phyloP scores from a whole-genome alignment of 352 stramenopile genomes.

The Blastocystis sp. region DNA sequence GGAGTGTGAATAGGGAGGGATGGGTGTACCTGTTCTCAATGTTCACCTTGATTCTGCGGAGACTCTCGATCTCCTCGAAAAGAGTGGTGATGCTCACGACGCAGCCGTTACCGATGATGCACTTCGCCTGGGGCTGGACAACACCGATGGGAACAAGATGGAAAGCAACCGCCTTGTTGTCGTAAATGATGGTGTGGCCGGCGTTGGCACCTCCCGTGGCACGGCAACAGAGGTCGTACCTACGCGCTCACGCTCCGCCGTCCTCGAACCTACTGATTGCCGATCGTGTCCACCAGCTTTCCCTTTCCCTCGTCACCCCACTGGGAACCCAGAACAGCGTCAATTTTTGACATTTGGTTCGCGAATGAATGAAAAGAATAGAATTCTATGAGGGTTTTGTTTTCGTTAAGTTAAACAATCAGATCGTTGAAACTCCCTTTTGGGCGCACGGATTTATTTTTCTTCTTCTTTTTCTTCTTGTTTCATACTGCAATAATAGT shows the following conservation, averaged over 20 bases:
- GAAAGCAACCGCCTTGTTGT: constrained; percentile 97
- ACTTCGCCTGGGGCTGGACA: constrained; percentile 82
- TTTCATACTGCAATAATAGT: too few relatives aligned
- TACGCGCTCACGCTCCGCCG: not conserved
- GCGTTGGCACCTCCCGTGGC: constrained; percentile 83
- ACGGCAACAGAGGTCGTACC: constrained; percentile 57
- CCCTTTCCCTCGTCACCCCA: constrained; percentile 99
- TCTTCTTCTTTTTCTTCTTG: too few relatives aligned
- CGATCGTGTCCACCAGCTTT: constrained; percentile 84
- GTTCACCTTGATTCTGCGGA: constrained; percentile 37
- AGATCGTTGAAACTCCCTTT: too few relatives aligned
- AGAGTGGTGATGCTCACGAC: constrained; percentile 91
- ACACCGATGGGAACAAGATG: constrained; percentile 94
- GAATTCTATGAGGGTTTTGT: too few relatives aligned
- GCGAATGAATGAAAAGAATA: too few relatives aligned
- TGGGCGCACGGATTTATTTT: too few relatives aligned
- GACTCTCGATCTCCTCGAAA: constrained; percentile 79
- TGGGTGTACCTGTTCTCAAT: constrained; percentile 65
- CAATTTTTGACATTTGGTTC: constrained; percentile 51
- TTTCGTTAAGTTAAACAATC: too few relatives aligned
- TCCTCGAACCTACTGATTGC: constrained; percentile 61
- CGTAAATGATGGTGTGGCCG: constrained; percentile 93
- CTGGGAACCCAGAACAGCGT: constrained; percentile 86
- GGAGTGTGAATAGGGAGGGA: constrained; percentile 78
- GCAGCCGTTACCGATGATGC: constrained; percentile 95